A percentile compares a stretch with the other conserved stretches of the same genome.
Evolutionary conservation across 192 early-diverging fungal species (phyloP).

Genomic region (Coemansia sp.): DNA sequence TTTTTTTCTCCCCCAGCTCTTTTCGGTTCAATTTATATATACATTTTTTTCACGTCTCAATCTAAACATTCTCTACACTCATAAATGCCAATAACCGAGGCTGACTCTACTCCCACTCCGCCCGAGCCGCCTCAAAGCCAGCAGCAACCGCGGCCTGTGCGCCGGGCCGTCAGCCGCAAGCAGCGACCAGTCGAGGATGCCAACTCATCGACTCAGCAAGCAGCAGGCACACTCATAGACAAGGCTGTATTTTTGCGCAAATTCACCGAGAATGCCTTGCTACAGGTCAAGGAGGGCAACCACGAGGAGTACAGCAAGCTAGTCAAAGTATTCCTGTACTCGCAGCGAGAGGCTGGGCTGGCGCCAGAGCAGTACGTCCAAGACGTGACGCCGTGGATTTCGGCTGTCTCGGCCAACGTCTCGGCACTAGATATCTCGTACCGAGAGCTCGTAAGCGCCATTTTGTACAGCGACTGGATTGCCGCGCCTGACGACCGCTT

Average conservation of each 20-base stretch:
- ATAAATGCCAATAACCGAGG: neutral
- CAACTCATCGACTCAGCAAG: neutral
- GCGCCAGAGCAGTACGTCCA: constrained; percentile 22
- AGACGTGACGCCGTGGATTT: constrained; percentile 39
- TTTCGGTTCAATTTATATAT: neutral
- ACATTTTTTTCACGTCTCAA: neutral
- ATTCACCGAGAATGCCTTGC: constrained; percentile 44
- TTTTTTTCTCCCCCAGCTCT: too few species aligned
- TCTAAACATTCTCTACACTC: neutral
- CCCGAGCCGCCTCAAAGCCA: neutral
- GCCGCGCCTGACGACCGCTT: constrained; percentile 25
- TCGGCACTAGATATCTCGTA: constrained; percentile 27
- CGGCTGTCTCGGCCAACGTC: constrained; percentile 34
- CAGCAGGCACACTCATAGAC: constrained; percentile 17
- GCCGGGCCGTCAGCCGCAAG: constrained; percentile 7
- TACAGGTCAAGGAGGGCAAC: constrained; percentile 38
- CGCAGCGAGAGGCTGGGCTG: constrained; percentile 8
- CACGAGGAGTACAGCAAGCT: constrained; percentile 39
- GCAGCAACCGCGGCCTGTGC: neutral
- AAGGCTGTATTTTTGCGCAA: constrained; percentile 43
- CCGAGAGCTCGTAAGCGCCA: constrained; percentile 34
- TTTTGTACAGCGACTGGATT: constrained; percentile 47
- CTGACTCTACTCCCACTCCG: neutral
- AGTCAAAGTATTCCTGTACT: constrained; percentile 40
- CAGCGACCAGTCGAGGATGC: neutral